These are phyloP conservation scores for Fusarium sp. DNA, from an alignment of 2,329 filamentous ascomycete genomes.

Conservation along the genomic window DNA sequence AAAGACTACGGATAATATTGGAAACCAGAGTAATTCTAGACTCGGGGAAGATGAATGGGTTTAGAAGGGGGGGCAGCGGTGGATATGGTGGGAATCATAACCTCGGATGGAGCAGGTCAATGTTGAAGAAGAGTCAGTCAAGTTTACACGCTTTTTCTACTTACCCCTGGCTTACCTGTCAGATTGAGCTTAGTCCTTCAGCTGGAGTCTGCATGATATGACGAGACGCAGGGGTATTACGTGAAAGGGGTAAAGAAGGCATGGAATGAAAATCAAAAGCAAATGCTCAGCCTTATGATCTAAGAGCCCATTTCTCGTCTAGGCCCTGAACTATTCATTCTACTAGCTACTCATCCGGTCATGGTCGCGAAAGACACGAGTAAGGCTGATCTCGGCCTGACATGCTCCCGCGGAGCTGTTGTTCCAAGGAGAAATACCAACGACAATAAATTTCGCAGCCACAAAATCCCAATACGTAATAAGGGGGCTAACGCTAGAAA, in stretches of 20 bases:
- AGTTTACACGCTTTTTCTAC: background rate
- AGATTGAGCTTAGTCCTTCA: constrained; percentile 3
- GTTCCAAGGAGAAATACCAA: background rate
- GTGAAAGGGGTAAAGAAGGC: background rate
- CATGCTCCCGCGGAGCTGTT: background rate
- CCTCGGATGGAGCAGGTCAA: constrained; percentile 2
- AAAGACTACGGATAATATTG: background rate
- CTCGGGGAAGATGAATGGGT: background rate
- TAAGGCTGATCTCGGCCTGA: background rate
- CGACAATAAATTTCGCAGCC: background rate
- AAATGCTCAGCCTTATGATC: constrained; percentile 4
- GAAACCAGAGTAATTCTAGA: background rate
- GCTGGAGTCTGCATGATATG: background rate
- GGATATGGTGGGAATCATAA: background rate
- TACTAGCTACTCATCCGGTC: background rate
- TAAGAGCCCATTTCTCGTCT: background rate
- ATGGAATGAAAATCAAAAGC: background rate
- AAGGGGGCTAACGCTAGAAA: constrained; percentile 2
- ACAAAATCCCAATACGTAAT: constrained; percentile 8
- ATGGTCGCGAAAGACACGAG: background rate
- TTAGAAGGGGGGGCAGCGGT: background rate
- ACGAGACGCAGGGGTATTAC: background rate
- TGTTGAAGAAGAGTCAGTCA: background rate
- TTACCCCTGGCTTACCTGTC: background rate
- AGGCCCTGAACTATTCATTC: background rate